Conservation (phyloP, 768 basidiomycete genomes). For the Tephrocybe sp. region DNA sequence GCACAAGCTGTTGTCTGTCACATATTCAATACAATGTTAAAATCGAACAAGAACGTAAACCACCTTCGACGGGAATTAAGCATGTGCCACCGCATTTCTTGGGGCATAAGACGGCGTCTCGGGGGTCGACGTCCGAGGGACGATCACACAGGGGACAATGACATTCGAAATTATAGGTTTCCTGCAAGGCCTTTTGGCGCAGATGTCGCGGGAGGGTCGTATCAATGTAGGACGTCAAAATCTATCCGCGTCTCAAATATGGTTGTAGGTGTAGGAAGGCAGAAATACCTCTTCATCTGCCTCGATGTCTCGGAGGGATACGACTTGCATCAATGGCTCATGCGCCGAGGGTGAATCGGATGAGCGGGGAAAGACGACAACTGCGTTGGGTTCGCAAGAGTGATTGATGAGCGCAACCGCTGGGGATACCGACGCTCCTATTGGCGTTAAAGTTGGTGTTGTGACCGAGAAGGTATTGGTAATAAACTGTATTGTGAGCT, state of each 20-base stretch:
- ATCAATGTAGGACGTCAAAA: conserved; percentile 85
- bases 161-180: conserved; percentile 82
- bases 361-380: conserved; percentile 82
- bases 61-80: conserved; percentile 62
- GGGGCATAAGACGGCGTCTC: conserved; percentile 71
- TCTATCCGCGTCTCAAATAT: conserved; percentile 38
- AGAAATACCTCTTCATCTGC: conserved; percentile 68
- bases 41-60: neutral
- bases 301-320: conserved; percentile 66
- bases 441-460: conserved; percentile 70
- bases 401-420: conserved; percentile 83
- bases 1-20: conserved; percentile 45
- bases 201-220: conserved; percentile 62
- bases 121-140: conserved; percentile 47
- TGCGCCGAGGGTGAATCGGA: conserved; percentile 29
- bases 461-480: conserved; percentile 92
- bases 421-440: conserved; percentile 87
- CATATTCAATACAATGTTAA: neutral
- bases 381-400: conserved; percentile 85
- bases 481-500: conserved; percentile 59
- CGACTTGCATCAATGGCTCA: conserved; percentile 70
- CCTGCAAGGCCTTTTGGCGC: conserved; percentile 57
- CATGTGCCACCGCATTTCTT: conserved; percentile 67
- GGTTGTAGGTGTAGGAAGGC: neutral
- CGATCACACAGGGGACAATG: conserved; percentile 57